A percentile compares a stretch with the other conserved stretches of the same genome.
Evolutionary conservation across 1,284 basidiomycete genomes (phyloP).

Genomic region (Filobasidium uniguttulatum): DNA sequence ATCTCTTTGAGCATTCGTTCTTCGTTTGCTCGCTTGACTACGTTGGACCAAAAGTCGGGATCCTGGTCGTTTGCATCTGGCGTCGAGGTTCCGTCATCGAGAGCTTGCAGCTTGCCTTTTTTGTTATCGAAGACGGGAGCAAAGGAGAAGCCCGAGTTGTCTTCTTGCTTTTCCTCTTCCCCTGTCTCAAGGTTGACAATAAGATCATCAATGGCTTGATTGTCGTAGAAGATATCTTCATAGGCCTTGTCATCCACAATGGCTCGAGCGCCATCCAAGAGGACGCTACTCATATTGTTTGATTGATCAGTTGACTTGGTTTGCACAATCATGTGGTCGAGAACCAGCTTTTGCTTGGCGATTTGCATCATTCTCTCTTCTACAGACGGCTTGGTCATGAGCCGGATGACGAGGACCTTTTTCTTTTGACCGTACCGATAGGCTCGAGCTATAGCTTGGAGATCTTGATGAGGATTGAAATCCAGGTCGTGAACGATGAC

Average conservation of each 20-base stretch:
- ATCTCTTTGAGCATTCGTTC: slow-evolving; percentile 20
- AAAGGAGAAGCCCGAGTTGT: slow-evolving; percentile 16
- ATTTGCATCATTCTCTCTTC: slow-evolving; percentile 79
- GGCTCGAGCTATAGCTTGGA: slow-evolving; percentile 72
- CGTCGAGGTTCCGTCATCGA: slow-evolving; percentile 33
- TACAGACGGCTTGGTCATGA: slow-evolving; percentile 77
- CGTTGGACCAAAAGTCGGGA: slow-evolving; percentile 55
- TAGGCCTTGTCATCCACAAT: slow-evolving; percentile 51
- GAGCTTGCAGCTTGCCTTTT: slow-evolving; percentile 31
- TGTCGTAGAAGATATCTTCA: slow-evolving; percentile 59
- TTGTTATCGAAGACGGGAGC: slow-evolving; percentile 14
- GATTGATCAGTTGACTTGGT: slow-evolving; percentile 68
- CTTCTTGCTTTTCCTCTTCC: slow-evolving; percentile 40
- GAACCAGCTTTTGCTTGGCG: slow-evolving; percentile 76
- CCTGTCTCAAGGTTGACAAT: slow-evolving; percentile 70
- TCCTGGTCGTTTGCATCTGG: slow-evolving; percentile 37
- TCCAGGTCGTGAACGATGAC: slow-evolving; percentile 88
- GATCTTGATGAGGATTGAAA: slow-evolving; percentile 69
- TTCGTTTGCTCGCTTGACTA: slow-evolving; percentile 26
- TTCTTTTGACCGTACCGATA: slow-evolving; percentile 45
- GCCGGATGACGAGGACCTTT: slow-evolving; percentile 67
- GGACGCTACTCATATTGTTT: slow-evolving; percentile 60
- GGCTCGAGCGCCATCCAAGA: slow-evolving; percentile 67
- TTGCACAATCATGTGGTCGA: slow-evolving; percentile 81
- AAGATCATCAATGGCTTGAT: slow-evolving; percentile 63